Conservation (phyloP, 1,284 basidiomycete genomes). For the Entoloma clypeatum region DNA sequence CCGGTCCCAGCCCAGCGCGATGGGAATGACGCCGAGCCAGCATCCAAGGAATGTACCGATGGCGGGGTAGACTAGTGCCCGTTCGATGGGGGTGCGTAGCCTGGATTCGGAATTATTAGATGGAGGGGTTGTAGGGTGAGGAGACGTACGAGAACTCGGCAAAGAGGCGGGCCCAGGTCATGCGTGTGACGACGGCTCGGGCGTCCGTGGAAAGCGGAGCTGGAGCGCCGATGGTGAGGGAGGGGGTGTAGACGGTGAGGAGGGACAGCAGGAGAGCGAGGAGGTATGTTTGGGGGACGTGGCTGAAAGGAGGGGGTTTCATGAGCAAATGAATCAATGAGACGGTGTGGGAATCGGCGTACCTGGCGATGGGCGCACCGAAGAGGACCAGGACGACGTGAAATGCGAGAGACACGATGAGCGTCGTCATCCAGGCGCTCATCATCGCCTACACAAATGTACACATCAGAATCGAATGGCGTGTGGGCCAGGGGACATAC, state of each 20-base stretch:
- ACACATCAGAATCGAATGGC: too few species aligned
- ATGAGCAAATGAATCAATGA: neutral
- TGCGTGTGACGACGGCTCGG: conserved; percentile 41
- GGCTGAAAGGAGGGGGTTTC: conserved; percentile 33
- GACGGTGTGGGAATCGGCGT: conserved; percentile 21
- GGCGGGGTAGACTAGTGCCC: conserved; percentile 75
- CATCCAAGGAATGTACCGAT: conserved; percentile 70
- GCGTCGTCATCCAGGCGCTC: conserved; percentile 53
- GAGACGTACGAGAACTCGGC: conserved; percentile 67
- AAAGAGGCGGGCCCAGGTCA: conserved; percentile 75
- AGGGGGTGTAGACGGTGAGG: conserved; percentile 63
- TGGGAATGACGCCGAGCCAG: conserved; percentile 78
- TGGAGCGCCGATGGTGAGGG: conserved; percentile 70
- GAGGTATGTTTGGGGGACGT: conserved; percentile 57
- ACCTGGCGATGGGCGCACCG: conserved; percentile 72
- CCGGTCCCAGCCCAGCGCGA: conserved; percentile 92
- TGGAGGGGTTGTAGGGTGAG: conserved; percentile 6
- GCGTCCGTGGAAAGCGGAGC: conserved; percentile 40
- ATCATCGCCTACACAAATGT: conserved; percentile 37
- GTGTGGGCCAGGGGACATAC: neutral
- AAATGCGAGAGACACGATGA: conserved; percentile 44
- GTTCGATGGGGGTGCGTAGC: conserved; percentile 63
- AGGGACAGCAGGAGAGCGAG: conserved; percentile 68
- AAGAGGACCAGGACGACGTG: conserved; percentile 59
- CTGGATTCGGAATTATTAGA: conserved; percentile 41